Conservation (phyloP, 2,329 filamentous ascomycete genomes). For the Curvularia eragrostidis region DNA sequence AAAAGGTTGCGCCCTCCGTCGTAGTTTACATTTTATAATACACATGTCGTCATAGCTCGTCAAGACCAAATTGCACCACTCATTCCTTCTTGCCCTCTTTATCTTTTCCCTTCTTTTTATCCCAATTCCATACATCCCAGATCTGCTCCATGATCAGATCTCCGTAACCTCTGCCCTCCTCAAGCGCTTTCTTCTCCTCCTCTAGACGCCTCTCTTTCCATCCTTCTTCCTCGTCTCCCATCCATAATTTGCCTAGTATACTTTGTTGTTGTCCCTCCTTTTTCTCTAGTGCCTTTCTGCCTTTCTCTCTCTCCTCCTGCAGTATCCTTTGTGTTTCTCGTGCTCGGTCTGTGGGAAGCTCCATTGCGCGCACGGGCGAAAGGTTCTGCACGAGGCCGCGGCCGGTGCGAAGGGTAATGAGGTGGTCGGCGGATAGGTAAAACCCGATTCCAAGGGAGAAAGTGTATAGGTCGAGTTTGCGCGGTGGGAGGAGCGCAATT, state of each 20-base stretch:
- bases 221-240: conserved; percentile 51
- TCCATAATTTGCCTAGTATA: conserved; percentile 47
- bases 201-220: conserved; percentile 55
- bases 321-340: conserved; percentile 43
- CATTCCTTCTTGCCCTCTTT: conserved; percentile 32
- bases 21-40: conserved; percentile 10
- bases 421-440: conserved; percentile 58
- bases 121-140: conserved; percentile 58
- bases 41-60: not conserved
- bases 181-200: conserved; percentile 53
- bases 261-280: conserved; percentile 30
- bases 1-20: not conserved
- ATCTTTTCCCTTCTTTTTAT: conserved; percentile 43
- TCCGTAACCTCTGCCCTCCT: conserved; percentile 51
- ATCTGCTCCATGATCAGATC: conserved; percentile 56
- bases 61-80: not conserved
- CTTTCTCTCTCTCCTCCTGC: conserved; percentile 50
- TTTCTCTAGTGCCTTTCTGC: conserved; percentile 37
- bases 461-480: conserved; percentile 68
- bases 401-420: conserved; percentile 52
- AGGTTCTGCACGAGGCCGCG: conserved; percentile 48
- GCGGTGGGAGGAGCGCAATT: conserved; percentile 64
- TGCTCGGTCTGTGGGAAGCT: conserved; percentile 49
- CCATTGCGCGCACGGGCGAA: conserved; percentile 18
- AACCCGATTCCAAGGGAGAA: conserved; percentile 59